Base-by-base conservation (phyloP, 257 asterid genomes). In the Penstemon eatonii region DNA sequence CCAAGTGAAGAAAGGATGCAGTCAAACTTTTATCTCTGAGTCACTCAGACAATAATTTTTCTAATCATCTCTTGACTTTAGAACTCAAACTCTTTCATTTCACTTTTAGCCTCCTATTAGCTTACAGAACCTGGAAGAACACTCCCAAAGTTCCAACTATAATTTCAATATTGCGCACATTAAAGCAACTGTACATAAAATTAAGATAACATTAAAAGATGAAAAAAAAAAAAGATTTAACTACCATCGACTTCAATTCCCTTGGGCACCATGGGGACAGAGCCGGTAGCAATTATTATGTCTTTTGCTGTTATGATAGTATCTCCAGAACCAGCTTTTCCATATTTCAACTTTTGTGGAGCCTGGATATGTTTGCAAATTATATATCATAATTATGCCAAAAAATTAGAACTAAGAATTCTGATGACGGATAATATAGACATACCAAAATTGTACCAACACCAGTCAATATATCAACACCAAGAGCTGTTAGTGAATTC, bases 191-290 rank as follows among this genome's bases (percentile, higher is more conserved):
- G 62, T 41, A 54, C 53, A 33, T 64, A 53, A 69, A 69, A 52
- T 73, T 69, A 60, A 54, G 64, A 41, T 15, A 68, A 59, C 19
- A 67, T 37, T 6, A 15, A 67, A 55, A 67, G 54, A 75, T 63
- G 60, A 75, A 63, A 65, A 61, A 67, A 59, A 60, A 73, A 78
- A 59, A 80, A 76, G 71, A 25, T 1, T 67, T 67, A 71, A 80
- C 73, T 80, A 87, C 98, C 98, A 81, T 91, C 97, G 85, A 91
- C 95, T 85, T 89, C 95, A 54, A 91, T 89, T 68, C 98, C 98
- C 82, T 85, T 91, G 83, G 98, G 98, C 66, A 91, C 98, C 63
- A 86, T 65, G 63, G 98, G 98, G 61, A 87, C 80, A 66, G 98
- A 91, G 56, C 98, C 98, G 55, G 96, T 91, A 57, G 98, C 98